Percentiles rank a stretch among this genome's conserved stretches.
Evolutionary conservation across 2,329 filamentous ascomycete genomes (phyloP).

Genomic region (Verticillium nubilum): DNA sequence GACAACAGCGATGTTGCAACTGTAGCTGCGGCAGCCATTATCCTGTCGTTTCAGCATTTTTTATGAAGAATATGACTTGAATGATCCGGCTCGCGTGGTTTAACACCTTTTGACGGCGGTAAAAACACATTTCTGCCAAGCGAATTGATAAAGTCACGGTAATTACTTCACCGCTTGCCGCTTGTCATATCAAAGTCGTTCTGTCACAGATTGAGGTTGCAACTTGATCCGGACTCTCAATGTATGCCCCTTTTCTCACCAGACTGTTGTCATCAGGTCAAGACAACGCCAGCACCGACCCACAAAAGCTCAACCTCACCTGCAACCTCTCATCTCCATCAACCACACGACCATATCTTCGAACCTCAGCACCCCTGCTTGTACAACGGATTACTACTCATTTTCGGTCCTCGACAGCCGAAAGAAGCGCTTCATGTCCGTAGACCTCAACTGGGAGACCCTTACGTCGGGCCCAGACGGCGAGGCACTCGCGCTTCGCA

Average conservation of each 20-base stretch:
- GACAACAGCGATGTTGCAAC: background rate
- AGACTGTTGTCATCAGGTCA: background rate
- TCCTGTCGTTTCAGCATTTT: background rate
- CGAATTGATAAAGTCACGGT: too few species aligned
- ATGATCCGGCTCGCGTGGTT: too few species aligned
- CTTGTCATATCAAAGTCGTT: too few species aligned
- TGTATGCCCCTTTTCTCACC: background rate
- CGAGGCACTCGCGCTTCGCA: conserved; percentile 73
- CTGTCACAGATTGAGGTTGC: background rate
- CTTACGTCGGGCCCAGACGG: conserved; percentile 88
- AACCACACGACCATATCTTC: background rate
- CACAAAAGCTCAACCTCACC: background rate
- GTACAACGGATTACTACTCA: too few species aligned
- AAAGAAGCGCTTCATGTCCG: conserved; percentile 64
- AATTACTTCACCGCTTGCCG: too few species aligned
- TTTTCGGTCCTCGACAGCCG: too few species aligned
- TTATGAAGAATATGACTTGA: background rate
- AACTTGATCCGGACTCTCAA: too few species aligned
- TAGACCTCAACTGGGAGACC: conserved; percentile 94
- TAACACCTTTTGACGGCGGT: too few species aligned
- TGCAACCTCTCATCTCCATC: background rate
- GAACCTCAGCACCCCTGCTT: too few species aligned
- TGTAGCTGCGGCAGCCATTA: background rate
- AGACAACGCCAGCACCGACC: background rate
- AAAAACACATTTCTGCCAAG: too few species aligned